Evolutionary conservation across 257 asterid species (phyloP).

Genomic region (Nicotiana undulata): DNA sequence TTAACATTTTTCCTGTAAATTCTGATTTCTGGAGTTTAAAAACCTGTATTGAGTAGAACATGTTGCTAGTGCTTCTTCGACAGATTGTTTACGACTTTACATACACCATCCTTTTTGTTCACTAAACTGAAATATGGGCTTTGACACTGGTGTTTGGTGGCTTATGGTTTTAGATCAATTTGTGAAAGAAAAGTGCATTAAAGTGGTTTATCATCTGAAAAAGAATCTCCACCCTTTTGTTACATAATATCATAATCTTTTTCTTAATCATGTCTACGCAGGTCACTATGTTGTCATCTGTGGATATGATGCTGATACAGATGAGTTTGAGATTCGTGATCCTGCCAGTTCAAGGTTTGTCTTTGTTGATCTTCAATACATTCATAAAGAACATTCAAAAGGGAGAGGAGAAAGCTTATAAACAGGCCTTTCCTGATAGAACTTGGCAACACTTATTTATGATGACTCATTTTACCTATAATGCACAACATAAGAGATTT

Average conservation of each 20-base stretch:
- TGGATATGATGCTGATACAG: constrained; percentile 67
- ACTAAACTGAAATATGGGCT: background rate
- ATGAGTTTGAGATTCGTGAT: constrained; percentile 97
- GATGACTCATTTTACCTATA: background rate
- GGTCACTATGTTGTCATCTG: constrained; percentile 89
- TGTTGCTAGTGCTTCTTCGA: background rate
- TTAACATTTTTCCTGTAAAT: background rate
- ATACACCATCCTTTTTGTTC: background rate
- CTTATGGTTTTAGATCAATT: background rate
- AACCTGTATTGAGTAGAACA: background rate
- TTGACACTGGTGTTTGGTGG: background rate
- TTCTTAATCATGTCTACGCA: constrained; percentile 15
- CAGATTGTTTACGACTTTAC: background rate
- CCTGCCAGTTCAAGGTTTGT: constrained; percentile 87
- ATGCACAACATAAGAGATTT: too few relatives aligned
- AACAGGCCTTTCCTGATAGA: background rate
- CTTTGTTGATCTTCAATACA: background rate
- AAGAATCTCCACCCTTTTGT: background rate
- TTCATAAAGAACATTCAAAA: background rate
- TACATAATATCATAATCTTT: background rate
- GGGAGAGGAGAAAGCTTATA: background rate
- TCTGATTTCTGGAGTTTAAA: background rate
- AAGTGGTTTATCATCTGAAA: background rate
- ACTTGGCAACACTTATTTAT: background rate
- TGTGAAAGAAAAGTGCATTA: background rate